Base-by-base conservation (phyloP, 2,329 filamentous ascomycete species). In the Didymella segeticola region DNA sequence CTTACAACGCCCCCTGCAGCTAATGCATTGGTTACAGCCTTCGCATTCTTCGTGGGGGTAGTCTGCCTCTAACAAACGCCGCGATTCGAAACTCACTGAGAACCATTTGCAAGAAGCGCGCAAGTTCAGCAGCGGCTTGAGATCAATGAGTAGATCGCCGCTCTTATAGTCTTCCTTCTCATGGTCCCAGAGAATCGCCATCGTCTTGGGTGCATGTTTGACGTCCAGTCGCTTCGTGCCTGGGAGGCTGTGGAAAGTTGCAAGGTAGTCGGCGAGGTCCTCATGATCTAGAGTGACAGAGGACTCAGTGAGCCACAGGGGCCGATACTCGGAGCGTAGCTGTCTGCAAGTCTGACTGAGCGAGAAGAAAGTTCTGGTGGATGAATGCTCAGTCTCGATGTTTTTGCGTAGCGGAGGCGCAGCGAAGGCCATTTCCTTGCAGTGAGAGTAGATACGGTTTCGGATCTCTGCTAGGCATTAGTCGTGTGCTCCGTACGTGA, bases 381-480 rank as follows among this genome's bases (percentile, higher is more conserved):
- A 26, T 5, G 25, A 10, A 26, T 10, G 25, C 25, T 10, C 1
- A n/a, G 9, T 9, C 8, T 20, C 11, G 9, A 19, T 34, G 31
- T 2, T 34, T 15, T 7, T 45, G 20, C 41, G 26, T 14, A 42
- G 26, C 12, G 22, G 14, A 31, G 17, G 9, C 23, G 51, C 20
- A 11, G 5, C n/a, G 34, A 47, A 57, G 1, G 6, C 6, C 1
- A 26, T 7, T 30, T 61, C 60, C 3, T 20, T 25, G 12, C 56
- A 55, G 25, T 46, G 57, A 7, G 53, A n/a, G 34, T 61, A 63
- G 36, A 63, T 61, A 8, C 45, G 53, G 20, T 61, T 63, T 10
- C 60, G 53, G 5, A 63, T 25, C 41, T 61, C 60, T 62, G 20
- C 9, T 3, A 8, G n/a, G 9, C 3, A 5, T 47, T n/a, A 37